phyloP scores from a whole-genome alignment of 768 basidiomycete species.

The Mycena sanguinolenta region DNA sequence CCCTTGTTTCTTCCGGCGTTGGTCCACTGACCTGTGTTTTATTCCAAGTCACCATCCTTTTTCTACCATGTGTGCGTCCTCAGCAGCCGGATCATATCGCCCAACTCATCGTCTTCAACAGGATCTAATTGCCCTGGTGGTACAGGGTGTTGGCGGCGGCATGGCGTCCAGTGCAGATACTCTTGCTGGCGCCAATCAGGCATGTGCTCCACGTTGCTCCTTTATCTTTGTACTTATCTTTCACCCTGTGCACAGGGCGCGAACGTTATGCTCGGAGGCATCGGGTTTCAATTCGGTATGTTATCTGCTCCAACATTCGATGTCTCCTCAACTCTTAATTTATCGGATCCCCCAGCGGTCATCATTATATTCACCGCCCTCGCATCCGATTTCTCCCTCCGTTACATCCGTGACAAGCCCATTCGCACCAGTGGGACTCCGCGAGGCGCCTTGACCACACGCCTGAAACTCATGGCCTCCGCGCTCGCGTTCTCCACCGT shows the following conservation, averaged over 20 bases:
- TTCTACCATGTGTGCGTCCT: conserved; percentile 51
- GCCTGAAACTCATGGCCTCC: conserved; percentile 46
- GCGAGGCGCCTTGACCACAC: conserved; percentile 9
- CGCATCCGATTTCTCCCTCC: conserved; percentile 60
- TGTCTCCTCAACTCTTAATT: neutral
- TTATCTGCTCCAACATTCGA: neutral
- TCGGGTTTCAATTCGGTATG: conserved; percentile 68
- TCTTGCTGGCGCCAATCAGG: conserved; percentile 8
- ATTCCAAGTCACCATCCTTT: conserved; percentile 52
- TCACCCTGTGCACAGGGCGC: conserved; percentile 3
- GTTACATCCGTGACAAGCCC: conserved; percentile 54
- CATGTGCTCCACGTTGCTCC: neutral
- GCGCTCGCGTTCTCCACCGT: conserved; percentile 56
- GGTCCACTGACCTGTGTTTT: conserved; percentile 15
- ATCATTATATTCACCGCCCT: conserved; percentile 57
- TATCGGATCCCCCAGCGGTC: conserved; percentile 46
- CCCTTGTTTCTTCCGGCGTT: conserved; percentile 11
- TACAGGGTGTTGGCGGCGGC: conserved; percentile 27
- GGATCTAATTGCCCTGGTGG: conserved; percentile 27
- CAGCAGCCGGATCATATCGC: too few species aligned
- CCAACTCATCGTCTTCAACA: neutral
- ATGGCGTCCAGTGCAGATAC: conserved; percentile 5
- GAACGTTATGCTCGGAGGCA: conserved; percentile 68
- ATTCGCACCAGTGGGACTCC: conserved; percentile 6
- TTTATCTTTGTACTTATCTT: neutral